These are phyloP conservation scores for Russula ochroleuca DNA, from an alignment of 768 basidiomycete species.

Conservation along the genomic window DNA sequence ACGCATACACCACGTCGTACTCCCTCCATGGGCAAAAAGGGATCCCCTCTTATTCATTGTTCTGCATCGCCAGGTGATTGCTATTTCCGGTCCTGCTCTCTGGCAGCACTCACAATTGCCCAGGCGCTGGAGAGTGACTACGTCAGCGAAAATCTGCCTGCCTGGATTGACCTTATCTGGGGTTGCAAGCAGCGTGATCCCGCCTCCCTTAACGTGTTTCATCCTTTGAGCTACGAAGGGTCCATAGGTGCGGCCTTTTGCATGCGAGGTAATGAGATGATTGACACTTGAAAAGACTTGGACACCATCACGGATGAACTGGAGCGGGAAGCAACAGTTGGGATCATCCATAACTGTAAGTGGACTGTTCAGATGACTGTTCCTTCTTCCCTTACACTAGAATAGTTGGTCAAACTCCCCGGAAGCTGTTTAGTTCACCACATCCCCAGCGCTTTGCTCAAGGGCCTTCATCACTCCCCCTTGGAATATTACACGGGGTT, in stretches of 20 bases:
- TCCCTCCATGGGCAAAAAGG: constrained; percentile 85
- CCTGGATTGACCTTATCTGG: constrained; percentile 96
- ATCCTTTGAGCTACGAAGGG: constrained; percentile 91
- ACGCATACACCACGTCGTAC: constrained; percentile 78
- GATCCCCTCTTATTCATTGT: constrained; percentile 81
- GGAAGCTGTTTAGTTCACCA: constrained; percentile 70
- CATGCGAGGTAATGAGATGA: neutral
- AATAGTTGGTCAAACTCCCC: constrained; percentile 86
- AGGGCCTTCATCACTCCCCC: constrained; percentile 67
- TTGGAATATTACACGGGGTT: constrained; percentile 67
- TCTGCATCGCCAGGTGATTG: constrained; percentile 53
- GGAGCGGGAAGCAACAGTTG: constrained; percentile 88
- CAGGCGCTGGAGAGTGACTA: constrained; percentile 85
- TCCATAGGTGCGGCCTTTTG: constrained; percentile 55
- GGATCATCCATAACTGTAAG: constrained; percentile 92
- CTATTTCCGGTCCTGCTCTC: neutral
- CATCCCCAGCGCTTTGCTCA: constrained; percentile 75
- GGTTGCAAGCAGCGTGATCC: constrained; percentile 79
- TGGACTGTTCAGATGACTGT: neutral
- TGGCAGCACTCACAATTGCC: neutral
- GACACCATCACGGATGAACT: constrained; percentile 82
- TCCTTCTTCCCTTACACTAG: neutral
- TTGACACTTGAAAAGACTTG: constrained; percentile 49
- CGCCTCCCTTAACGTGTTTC: constrained; percentile 77
- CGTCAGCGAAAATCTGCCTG: constrained; percentile 77